phyloP scores from a whole-genome alignment of 495 filamentous ascomycete genomes.

The Pseudomonodictys pantanalensis region DNA sequence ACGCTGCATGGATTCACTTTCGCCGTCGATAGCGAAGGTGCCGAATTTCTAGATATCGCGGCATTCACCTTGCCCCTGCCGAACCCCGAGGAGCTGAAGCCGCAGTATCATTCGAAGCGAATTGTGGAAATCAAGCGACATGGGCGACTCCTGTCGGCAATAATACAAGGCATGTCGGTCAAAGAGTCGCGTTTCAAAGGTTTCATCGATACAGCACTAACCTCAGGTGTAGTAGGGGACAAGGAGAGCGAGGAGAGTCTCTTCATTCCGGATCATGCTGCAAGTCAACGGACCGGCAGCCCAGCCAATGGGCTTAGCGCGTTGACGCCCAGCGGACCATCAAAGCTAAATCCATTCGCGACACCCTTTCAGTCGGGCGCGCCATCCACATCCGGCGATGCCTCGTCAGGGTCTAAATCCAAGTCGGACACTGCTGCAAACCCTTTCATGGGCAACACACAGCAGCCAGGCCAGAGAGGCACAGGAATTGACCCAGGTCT shows the following conservation, averaged over 20 bases:
- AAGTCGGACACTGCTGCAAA: not conserved
- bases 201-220: constrained; percentile 15
- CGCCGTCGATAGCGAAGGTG: constrained; percentile 39
- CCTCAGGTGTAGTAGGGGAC: not conserved
- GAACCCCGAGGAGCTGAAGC: too few relatives aligned
- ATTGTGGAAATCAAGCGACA: constrained; percentile 28
- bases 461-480: not conserved
- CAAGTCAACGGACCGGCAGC: not conserved
- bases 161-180: constrained; percentile 27
- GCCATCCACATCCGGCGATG: not conserved
- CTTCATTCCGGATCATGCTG: constrained; percentile 6
- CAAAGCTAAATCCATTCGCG: not conserved
- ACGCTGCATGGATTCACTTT: constrained; percentile 67
- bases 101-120: constrained; percentile 16
- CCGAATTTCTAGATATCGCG: constrained; percentile 39
- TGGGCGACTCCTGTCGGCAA: constrained; percentile 16
- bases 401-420: too few relatives aligned
- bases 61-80: too few relatives aligned
- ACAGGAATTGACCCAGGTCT: not conserved
- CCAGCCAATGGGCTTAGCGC: not conserved
- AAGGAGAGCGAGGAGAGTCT: constrained; percentile 6
- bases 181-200: constrained; percentile 11
- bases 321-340: not conserved
- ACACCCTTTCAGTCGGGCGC: not conserved
- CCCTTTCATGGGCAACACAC: not conserved